Evolutionary conservation across 179 eudicot genomes (phyloP).

Genomic region (Beta corolliflora): DNA sequence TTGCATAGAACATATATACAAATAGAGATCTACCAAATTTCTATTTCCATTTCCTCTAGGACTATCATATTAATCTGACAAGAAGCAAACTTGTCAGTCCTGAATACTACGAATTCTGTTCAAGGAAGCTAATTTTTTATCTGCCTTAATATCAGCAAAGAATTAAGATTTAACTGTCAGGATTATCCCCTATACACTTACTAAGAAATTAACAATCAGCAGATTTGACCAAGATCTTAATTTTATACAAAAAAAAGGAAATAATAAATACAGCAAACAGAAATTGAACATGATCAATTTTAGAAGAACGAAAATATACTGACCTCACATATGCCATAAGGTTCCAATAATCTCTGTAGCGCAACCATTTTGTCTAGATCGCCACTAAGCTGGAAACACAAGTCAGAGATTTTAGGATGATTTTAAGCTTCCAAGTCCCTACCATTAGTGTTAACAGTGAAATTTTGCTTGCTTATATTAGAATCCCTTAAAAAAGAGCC

Average conservation of each 20-base stretch:
- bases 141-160: not conserved
- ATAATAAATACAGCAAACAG: not conserved
- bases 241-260: not conserved
- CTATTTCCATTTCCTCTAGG: not conserved
- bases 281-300: not conserved
- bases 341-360: slow-evolving; percentile 63
- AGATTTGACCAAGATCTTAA: not conserved
- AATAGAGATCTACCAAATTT: not conserved
- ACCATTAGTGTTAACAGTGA: not conserved
- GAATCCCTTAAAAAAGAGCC: not conserved
- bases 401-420: slow-evolving; percentile 3
- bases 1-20: not conserved
- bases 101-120: not conserved
- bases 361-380: slow-evolving; percentile 69
- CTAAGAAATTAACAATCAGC: not conserved
- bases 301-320: slow-evolving; percentile 18
- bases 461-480: not conserved
- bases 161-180: not conserved
- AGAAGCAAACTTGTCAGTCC: not conserved
- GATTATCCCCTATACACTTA: not conserved
- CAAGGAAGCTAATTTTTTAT: not conserved
- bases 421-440: not conserved
- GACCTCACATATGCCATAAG: slow-evolving; percentile 73
- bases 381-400: slow-evolving; percentile 53
- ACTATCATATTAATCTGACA: not conserved